These are phyloP conservation scores for Sporobolus alterniflorus DNA, from an alignment of 202 grass and related monocot genomes.

Conservation along the genomic window DNA sequence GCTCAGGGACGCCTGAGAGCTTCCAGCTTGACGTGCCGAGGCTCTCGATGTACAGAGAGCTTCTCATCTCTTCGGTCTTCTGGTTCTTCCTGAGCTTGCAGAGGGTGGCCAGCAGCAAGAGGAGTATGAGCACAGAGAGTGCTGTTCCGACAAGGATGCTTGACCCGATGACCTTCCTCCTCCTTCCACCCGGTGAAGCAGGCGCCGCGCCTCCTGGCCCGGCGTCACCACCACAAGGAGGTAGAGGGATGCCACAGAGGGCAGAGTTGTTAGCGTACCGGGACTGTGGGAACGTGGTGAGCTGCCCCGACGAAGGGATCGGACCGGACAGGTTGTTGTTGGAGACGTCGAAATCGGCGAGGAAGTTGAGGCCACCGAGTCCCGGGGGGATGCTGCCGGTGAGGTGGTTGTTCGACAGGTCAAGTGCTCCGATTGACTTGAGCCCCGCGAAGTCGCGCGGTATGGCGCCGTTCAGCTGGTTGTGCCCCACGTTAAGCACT, in stretches of 20 bases:
- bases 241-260: slow-evolving; percentile 89
- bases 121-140: slow-evolving; percentile 66
- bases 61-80: slow-evolving; percentile 58
- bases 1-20: slow-evolving; percentile 73
- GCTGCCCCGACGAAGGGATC: slow-evolving; percentile 79
- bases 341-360: slow-evolving; percentile 90
- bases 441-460: slow-evolving; percentile 66
- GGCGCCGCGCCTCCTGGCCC: background rate
- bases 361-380: slow-evolving; percentile 50
- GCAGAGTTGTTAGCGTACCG: slow-evolving; percentile 83
- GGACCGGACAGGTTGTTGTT: slow-evolving; percentile 84
- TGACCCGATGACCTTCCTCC: slow-evolving; percentile 52
- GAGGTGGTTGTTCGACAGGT: slow-evolving; percentile 87
- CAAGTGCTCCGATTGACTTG: slow-evolving; percentile 65
- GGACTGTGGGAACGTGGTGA: slow-evolving; percentile 67
- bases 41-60: slow-evolving; percentile 72
- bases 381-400: slow-evolving; percentile 66
- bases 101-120: slow-evolving; percentile 62
- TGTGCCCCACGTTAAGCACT: slow-evolving; percentile 91
- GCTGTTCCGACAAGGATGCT: slow-evolving; percentile 75
- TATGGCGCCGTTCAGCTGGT: slow-evolving; percentile 63
- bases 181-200: slow-evolving; percentile 31
- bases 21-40: slow-evolving; percentile 86
- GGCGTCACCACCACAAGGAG: slow-evolving; percentile 47
- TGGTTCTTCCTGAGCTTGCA: slow-evolving; percentile 78